A percentile compares a stretch with the other conserved stretches of the same genome.
Evolutionary conservation across 2,329 filamentous ascomycete genomes (phyloP).

Genomic region (Microdochium nivale): DNA sequence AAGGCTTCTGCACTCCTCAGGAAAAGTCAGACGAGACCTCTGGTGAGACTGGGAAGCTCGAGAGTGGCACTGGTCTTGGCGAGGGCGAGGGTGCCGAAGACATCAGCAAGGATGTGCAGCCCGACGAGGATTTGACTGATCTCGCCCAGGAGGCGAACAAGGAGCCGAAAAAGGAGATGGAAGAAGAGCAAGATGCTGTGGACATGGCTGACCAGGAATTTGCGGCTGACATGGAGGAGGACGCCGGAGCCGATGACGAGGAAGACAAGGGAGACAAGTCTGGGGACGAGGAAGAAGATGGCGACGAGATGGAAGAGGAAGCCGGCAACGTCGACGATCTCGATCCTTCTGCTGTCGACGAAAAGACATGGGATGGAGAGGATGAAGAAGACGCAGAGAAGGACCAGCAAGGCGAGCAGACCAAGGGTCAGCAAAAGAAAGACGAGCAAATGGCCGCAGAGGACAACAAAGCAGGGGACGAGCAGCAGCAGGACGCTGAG

Average conservation of each 20-base stretch:
- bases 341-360: conserved; percentile 83
- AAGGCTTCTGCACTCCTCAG: conserved; percentile 86
- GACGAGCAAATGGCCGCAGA: conserved; percentile 49
- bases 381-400: conserved; percentile 74
- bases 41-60: conserved; percentile 68
- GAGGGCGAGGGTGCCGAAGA: conserved; percentile 94
- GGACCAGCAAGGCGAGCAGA: conserved; percentile 66
- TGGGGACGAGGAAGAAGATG: conserved; percentile 55
- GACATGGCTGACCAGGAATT: conserved; percentile 90
- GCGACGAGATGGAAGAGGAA: conserved; percentile 81
- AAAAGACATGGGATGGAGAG: conserved; percentile 97
- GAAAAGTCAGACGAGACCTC: conserved; percentile 68
- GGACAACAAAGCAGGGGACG: conserved; percentile 48
- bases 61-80: conserved; percentile 86
- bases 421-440: conserved; percentile 60
- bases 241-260: conserved; percentile 53
- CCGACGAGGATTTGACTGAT: conserved; percentile 88
- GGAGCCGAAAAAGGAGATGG: conserved; percentile 55
- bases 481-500: conserved; percentile 33
- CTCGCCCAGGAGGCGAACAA: conserved; percentile 77
- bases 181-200: conserved; percentile 78
- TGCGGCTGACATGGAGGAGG: conserved; percentile 69
- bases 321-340: conserved; percentile 85
- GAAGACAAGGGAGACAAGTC: conserved; percentile 48
- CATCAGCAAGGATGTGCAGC: conserved; percentile 92